Evolutionary conservation across 2,329 filamentous ascomycete genomes (phyloP).

Genomic region (Tetracladium maxilliforme): DNA sequence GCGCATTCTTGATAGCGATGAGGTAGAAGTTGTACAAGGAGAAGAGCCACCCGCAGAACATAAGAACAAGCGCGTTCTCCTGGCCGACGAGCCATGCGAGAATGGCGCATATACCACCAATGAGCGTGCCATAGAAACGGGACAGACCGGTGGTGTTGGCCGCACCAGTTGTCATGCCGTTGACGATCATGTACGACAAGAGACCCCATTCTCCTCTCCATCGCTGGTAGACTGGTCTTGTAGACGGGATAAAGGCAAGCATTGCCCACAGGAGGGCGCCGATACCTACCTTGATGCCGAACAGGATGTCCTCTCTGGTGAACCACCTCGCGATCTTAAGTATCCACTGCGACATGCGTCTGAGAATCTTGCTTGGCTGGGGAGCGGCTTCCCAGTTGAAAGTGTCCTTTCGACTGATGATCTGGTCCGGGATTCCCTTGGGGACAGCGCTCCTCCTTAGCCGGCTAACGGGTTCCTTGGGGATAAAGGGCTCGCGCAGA

Average conservation of each 20-base stretch:
- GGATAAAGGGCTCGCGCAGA: too few relatives aligned
- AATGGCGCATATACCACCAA: constrained; percentile 65
- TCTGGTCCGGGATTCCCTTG: too few relatives aligned
- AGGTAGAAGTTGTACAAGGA: constrained; percentile 79
- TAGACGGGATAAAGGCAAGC: constrained; percentile 70
- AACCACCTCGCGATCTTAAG: constrained; percentile 31
- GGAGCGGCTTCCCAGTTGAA: too few relatives aligned
- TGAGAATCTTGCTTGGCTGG: too few relatives aligned
- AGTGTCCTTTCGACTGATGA: too few relatives aligned
- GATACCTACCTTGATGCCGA: constrained; percentile 84
- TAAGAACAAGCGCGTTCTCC: constrained; percentile 62
- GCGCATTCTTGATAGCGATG: constrained; percentile 73
- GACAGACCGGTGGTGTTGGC: constrained; percentile 85
- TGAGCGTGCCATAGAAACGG: constrained; percentile 72
- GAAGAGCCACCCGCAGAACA: constrained; percentile 69
- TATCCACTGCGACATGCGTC: constrained; percentile 30
- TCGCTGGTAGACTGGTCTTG: constrained; percentile 65
- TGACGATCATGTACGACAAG: constrained; percentile 94
- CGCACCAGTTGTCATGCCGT: constrained; percentile 92
- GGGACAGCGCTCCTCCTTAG: too few relatives aligned
- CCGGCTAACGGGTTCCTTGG: too few relatives aligned
- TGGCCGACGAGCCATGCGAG: constrained; percentile 63
- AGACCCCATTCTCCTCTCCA: constrained; percentile 97
- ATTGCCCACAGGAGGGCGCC: constrained; percentile 82
- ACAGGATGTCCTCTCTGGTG: constrained; percentile 45